Base-by-base conservation (phyloP, 768 basidiomycete genomes). In the Suillus spraguei region DNA sequence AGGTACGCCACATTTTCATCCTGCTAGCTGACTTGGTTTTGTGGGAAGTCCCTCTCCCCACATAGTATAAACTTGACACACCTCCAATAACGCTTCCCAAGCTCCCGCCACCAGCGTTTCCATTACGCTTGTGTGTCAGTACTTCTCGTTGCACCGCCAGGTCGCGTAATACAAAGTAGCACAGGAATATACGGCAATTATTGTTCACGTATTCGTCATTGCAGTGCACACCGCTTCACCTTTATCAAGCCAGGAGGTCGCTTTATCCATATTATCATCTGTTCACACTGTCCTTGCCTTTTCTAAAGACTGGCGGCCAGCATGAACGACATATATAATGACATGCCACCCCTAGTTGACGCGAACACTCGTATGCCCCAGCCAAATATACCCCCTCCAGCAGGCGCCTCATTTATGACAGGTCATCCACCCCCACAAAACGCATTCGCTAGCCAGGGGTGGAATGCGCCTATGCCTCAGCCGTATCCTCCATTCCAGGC, bases 341-440 rank as follows among this genome's bases (percentile, higher is more conserved):
- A 66, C 22, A 76, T 75, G 70, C 74, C 75, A 3, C 38, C 47
- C 2, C 64, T 75, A 14, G 75, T 71, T 14, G 71, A 75, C 3
- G 60, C 69, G 28, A 36, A 65, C 52, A 24, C 53, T 39, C 5
- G 10, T n/a, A 50, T 65, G 41, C 9, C 60, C 2, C 44, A 59
- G 24, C 63, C 9, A 39, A 16, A 5, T n/a, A 75, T 75, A 24
- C 75, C 70, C 11, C 74, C 75, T 4, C 69, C 75, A 28, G 62
- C 50, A 4, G 66, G 66, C 22, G 71, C 75, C 35, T 52, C 65
- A 7, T 8, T 66, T 2, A 66, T 66, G 59, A 38, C 64, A 35
- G 56, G 10, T 38, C 59, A 63, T n/a, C 68, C 67, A 11, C 47
- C 66, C 28, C 71, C 67, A 10, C 13, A 39, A 39, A 39, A 39